These are phyloP conservation scores for Ceratobasidium sp. DNA, from an alignment of 1,284 basidiomycete genomes.

Conservation along the genomic window DNA sequence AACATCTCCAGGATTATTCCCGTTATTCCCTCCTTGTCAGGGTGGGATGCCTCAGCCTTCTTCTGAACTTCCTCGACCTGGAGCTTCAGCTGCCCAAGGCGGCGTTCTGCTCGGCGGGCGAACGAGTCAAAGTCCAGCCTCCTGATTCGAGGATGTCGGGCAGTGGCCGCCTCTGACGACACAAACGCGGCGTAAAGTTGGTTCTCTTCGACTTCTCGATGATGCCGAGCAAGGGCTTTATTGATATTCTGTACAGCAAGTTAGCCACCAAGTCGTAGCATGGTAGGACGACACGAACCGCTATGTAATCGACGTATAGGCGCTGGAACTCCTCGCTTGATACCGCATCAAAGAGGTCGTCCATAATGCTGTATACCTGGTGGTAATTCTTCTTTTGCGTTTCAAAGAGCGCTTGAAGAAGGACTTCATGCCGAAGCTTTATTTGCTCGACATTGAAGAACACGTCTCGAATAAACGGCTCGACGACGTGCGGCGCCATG, in stretches of 20 bases:
- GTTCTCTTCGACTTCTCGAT: conserved; percentile 71
- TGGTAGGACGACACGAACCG: conserved; percentile 46
- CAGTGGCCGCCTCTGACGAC: conserved; percentile 54
- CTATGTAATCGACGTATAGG: conserved; percentile 78
- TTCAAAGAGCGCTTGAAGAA: conserved; percentile 70
- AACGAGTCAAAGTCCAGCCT: conserved; percentile 82
- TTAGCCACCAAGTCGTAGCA: background rate
- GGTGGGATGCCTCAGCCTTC: conserved; percentile 65
- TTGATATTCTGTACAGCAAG: conserved; percentile 59
- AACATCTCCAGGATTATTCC: conserved; percentile 69
- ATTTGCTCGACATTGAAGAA: conserved; percentile 77
- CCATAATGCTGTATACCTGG: conserved; percentile 73
- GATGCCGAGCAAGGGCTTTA: conserved; percentile 76
- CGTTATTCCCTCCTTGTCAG: conserved; percentile 66
- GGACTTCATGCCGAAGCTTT: conserved; percentile 64
- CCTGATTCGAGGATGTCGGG: conserved; percentile 68
- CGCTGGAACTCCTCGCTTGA: conserved; percentile 56
- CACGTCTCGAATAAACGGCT: conserved; percentile 70
- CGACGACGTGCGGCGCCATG: conserved; percentile 54
- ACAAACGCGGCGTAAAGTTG: conserved; percentile 69
- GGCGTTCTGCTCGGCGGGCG: conserved; percentile 79
- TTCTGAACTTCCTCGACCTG: conserved; percentile 73
- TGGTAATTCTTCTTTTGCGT: conserved; percentile 83
- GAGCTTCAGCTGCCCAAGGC: conserved; percentile 76
- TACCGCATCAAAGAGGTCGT: conserved; percentile 70